A percentile compares a stretch with the other conserved stretches of the same genome.
phyloP scores from a whole-genome alignment of 257 asterid genomes.

The Forsythia viridissima region DNA sequence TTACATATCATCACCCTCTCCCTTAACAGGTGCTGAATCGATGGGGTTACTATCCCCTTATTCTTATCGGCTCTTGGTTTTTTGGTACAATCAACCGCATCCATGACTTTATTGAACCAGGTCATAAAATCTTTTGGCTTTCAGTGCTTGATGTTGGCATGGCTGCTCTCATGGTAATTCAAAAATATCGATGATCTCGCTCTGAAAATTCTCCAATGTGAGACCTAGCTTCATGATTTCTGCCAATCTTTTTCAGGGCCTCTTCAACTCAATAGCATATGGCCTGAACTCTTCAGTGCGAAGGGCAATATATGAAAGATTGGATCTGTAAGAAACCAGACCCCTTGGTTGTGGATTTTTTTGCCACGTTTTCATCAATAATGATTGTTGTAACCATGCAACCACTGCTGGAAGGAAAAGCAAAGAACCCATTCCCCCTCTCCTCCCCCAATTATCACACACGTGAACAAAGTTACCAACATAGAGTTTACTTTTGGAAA shows the following conservation, averaged over 20 bases:
- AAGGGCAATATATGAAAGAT: conserved; percentile 79
- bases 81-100: conserved; percentile 96
- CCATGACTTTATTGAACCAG: conserved; percentile 90
- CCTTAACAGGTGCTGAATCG: conserved; percentile 74
- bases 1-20: conserved; percentile 1
- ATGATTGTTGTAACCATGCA: conserved; percentile 4
- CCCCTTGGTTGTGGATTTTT: neutral
- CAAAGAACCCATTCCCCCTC: neutral
- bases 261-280: conserved; percentile 91
- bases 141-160: conserved; percentile 94
- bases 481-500: neutral
- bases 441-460: neutral
- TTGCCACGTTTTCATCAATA: neutral
- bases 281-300: conserved; percentile 96
- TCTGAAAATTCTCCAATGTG: neutral
- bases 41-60: conserved; percentile 99
- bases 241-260: conserved; percentile 53
- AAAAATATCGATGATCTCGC: neutral
- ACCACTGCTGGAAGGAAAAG: neutral
- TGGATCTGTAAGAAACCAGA: conserved; percentile 74
- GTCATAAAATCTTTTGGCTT: conserved; percentile 92
- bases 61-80: conserved; percentile 95
- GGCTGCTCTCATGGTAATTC: conserved; percentile 93
- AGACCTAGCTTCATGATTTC: conserved; percentile 21
- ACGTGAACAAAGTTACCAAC: neutral